These are phyloP conservation scores for Euclidium syriacum DNA, from an alignment of 345 rosid genomes.

Conservation along the genomic window DNA sequence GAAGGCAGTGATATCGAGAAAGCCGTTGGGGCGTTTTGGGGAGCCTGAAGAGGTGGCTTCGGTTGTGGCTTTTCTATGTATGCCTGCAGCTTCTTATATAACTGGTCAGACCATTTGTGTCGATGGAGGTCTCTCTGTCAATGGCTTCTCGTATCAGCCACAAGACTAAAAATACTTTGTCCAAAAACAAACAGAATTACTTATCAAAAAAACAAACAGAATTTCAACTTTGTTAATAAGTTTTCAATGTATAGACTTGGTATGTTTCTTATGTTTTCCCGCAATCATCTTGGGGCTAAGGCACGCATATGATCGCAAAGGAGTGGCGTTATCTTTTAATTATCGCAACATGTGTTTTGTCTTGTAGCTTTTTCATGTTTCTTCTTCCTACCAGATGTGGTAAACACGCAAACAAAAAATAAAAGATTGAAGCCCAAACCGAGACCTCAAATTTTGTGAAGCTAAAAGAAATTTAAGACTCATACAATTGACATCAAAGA, in stretches of 20 bases:
- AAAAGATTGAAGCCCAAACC: too few relatives aligned
- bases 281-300: not conserved
- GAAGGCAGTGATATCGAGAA: constrained; percentile 27
- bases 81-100: constrained; percentile 60
- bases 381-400: too few relatives aligned
- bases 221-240: not conserved
- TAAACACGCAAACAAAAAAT: too few relatives aligned
- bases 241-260: not conserved
- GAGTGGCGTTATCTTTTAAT: too few relatives aligned
- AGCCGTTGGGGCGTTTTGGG: constrained; percentile 44
- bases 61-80: constrained; percentile 48
- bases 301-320: too few relatives aligned
- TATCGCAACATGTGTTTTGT: too few relatives aligned
- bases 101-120: constrained; percentile 57
- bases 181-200: not conserved
- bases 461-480: too few relatives aligned
- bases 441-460: too few relatives aligned
- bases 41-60: constrained; percentile 52
- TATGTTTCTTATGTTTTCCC: not conserved
- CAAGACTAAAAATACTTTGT: not conserved
- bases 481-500: too few relatives aligned
- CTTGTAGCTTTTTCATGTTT: too few relatives aligned
- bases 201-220: too few relatives aligned
- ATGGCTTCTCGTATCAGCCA: constrained; percentile 36
- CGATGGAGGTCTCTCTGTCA: constrained; percentile 49